Percentiles rank a stretch among this genome's conserved stretches.
Evolutionary conservation across 108 stramenopile species (phyloP).

Genomic region (Seminavis robusta): DNA sequence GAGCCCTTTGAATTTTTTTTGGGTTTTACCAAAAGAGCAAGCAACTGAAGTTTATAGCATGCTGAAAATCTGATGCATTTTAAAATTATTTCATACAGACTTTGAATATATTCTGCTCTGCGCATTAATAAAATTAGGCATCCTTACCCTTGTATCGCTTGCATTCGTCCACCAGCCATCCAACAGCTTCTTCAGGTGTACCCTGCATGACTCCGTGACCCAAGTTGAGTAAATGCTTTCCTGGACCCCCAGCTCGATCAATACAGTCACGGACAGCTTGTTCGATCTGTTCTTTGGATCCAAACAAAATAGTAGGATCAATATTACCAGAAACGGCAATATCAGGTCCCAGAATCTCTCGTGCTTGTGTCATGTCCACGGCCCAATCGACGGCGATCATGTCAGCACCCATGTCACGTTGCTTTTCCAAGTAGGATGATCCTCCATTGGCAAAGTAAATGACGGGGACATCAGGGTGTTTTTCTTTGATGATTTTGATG

Average conservation of each 20-base stretch:
- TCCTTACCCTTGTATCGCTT: conserved; percentile 82
- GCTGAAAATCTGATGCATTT: no score
- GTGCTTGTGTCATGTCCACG: conserved; percentile 81
- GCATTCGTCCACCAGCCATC: conserved; percentile 88
- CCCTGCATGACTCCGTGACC: conserved; percentile 98
- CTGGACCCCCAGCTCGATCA: conserved; percentile 90
- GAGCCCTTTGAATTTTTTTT: no score
- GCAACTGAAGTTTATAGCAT: no score
- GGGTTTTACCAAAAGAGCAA: no score
- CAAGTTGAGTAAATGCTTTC: conserved; percentile 90
- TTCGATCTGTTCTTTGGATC: conserved; percentile 83
- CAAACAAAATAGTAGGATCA: conserved; percentile 93
- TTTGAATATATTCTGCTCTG: no score
- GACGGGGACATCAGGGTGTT: conserved; percentile 89
- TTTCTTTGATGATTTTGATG: conserved; percentile 85
- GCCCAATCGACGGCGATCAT: conserved; percentile 92
- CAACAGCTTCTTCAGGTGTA: conserved; percentile 93
- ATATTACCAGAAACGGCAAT: conserved; percentile 90
- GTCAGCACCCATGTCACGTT: conserved; percentile 87
- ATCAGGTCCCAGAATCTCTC: conserved; percentile 80
- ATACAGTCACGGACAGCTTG: conserved; percentile 90
- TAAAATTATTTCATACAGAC: no score
- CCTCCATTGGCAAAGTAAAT: conserved; percentile 99
- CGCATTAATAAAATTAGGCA: no score
- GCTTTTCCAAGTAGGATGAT: conserved; percentile 86